Evolutionary conservation across 75 land plant genomes (phyloP).

Genomic region (Ceratopteris richardii): DNA sequence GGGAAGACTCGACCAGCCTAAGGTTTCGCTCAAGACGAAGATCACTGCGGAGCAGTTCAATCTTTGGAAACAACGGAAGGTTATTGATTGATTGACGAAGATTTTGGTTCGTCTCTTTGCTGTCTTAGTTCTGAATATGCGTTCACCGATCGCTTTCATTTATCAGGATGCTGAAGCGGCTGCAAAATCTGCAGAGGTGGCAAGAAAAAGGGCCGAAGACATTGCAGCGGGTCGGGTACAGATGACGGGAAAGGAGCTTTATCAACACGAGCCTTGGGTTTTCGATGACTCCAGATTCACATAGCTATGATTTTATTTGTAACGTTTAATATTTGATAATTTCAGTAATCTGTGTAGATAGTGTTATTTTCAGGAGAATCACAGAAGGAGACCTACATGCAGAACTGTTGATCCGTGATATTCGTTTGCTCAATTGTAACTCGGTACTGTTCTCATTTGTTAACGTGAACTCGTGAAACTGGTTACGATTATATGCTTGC

Average conservation of each 20-base stretch:
- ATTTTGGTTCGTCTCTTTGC: no score
- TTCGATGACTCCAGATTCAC: constrained; percentile 48
- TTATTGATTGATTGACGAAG: neutral
- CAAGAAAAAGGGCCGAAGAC: constrained; percentile 73
- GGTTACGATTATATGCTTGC: no score
- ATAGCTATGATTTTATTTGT: neutral
- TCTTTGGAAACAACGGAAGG: constrained; percentile 60
- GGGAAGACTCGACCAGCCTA: neutral
- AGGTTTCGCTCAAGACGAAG: neutral
- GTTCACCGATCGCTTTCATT: neutral
- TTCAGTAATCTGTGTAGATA: neutral
- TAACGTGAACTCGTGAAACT: no score
- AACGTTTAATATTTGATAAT: neutral
- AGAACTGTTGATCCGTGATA: no score
- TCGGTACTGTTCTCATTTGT: no score
- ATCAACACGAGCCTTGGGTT: constrained; percentile 84
- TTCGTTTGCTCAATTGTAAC: no score
- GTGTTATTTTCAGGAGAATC: no score
- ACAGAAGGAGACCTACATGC: no score
- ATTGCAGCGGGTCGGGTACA: constrained; percentile 60
- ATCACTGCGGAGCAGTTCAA: constrained; percentile 38
- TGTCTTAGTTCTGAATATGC: no score
- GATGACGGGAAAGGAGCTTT: constrained; percentile 90
- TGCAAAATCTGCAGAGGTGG: constrained; percentile 53
- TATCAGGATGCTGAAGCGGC: constrained; percentile 68